A percentile compares a stretch with the other conserved stretches of the same genome.
phyloP scores from a whole-genome alignment of 2,329 filamentous ascomycete genomes.

The Pyrenophora tritici-repentis region DNA sequence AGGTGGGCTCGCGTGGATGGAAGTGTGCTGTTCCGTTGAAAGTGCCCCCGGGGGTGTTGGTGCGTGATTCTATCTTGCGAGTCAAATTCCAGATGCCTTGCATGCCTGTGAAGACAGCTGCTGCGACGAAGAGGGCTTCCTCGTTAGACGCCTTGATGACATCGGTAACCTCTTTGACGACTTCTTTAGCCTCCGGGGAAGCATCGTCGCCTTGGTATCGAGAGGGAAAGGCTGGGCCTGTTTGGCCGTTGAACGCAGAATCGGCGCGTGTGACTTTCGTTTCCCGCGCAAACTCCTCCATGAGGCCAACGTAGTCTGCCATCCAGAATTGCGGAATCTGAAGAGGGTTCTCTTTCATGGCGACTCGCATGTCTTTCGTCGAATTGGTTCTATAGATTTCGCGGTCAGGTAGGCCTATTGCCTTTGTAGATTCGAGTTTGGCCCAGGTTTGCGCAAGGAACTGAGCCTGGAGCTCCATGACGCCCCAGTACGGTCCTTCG shows the following conservation, averaged over 20 bases:
- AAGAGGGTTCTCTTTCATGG: conserved; percentile 40
- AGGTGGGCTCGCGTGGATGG: conserved; percentile 63
- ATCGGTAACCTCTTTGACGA: conserved; percentile 52
- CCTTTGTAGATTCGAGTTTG: conserved; percentile 23
- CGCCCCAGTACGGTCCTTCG: conserved; percentile 81
- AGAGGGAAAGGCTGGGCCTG: conserved; percentile 52
- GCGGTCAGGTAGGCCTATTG: conserved; percentile 6
- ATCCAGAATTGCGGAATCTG: conserved; percentile 75
- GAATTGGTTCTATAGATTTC: conserved; percentile 25
- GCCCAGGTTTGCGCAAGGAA: conserved; percentile 67
- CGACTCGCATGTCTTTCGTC: conserved; percentile 51
- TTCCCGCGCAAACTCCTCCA: conserved; percentile 70
- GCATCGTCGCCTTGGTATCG: conserved; percentile 38
- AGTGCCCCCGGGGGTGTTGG: conserved; percentile 65
- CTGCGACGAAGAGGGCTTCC: conserved; percentile 61
- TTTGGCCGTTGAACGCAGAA: conserved; percentile 50
- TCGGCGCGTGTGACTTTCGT: conserved; percentile 58
- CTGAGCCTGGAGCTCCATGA: conserved; percentile 84
- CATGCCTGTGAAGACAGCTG: conserved; percentile 71
- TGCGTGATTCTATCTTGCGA: conserved; percentile 59
- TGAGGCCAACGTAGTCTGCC: conserved; percentile 77
- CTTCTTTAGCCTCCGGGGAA: conserved; percentile 50
- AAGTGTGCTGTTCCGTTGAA: conserved; percentile 70
- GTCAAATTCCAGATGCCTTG: conserved; percentile 71
- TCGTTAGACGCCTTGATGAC: conserved; percentile 52